These are phyloP conservation scores for Basipetospora sp. DNA, from an alignment of 2,329 filamentous ascomycete genomes.

Conservation along the genomic window DNA sequence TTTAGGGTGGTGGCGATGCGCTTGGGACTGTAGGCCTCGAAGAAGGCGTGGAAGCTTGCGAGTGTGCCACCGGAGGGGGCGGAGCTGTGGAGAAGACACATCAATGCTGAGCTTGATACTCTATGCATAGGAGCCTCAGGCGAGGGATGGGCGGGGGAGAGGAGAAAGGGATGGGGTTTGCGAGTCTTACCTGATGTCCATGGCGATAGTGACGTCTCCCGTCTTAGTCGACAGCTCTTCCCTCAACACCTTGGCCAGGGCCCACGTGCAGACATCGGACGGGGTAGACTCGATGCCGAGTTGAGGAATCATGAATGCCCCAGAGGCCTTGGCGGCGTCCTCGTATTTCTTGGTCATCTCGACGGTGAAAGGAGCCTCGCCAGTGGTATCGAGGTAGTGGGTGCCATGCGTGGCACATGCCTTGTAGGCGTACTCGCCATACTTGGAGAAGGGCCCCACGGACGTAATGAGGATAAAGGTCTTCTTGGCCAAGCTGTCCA, in stretches of 20 bases:
- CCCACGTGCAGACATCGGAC: slow-evolving; percentile 43
- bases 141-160: too few species aligned
- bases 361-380: slow-evolving; percentile 43
- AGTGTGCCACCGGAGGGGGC: slow-evolving; percentile 52
- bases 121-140: too few species aligned
- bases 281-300: slow-evolving; percentile 48
- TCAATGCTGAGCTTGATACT: too few species aligned
- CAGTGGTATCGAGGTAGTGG: slow-evolving; percentile 50
- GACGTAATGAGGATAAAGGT: slow-evolving; percentile 41
- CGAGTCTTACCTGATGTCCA: slow-evolving; percentile 26
- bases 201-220: slow-evolving; percentile 37
- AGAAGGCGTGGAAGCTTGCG: slow-evolving; percentile 46
- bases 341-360: slow-evolving; percentile 48
- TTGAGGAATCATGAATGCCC: slow-evolving; percentile 47
- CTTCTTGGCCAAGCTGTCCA: slow-evolving; percentile 38
- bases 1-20: slow-evolving; percentile 29
- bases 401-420: slow-evolving; percentile 49
- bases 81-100: slow-evolving; percentile 19
- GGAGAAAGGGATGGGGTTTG: neutral
- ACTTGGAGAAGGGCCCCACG: slow-evolving; percentile 42
- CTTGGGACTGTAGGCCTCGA: slow-evolving; percentile 36
- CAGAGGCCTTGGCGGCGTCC: slow-evolving; percentile 32
- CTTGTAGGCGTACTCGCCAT: slow-evolving; percentile 45
- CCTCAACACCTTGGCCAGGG: slow-evolving; percentile 35
- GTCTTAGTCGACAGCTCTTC: slow-evolving; percentile 34